A percentile compares a stretch with the other conserved stretches of the same genome.
Evolutionary conservation across 305 asterid species (phyloP).

Genomic region (Fraxinus latifolia): DNA sequence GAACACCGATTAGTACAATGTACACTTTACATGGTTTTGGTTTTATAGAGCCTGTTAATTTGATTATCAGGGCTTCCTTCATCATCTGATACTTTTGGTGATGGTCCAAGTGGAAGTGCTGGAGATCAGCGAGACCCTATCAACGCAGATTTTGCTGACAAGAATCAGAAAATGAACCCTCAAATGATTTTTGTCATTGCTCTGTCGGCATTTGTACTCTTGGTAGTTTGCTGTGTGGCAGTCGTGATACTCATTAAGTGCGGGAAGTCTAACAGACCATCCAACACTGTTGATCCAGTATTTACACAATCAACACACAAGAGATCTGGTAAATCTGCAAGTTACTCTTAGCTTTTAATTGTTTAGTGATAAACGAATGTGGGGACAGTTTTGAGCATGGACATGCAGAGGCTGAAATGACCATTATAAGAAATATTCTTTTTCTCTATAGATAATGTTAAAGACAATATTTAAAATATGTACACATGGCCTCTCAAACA

Average conservation of each 20-base stretch:
- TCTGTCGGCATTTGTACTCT: constrained; percentile 67
- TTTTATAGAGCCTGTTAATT: constrained; percentile 22
- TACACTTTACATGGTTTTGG: neutral
- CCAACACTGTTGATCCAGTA: constrained; percentile 83
- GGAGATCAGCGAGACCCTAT: constrained; percentile 75
- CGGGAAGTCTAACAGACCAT: constrained; percentile 60
- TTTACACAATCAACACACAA: constrained; percentile 55
- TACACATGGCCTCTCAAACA: neutral
- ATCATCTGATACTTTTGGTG: constrained; percentile 56
- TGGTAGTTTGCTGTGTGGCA: constrained; percentile 75
- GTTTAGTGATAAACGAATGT: constrained; percentile 14
- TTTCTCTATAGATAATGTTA: neutral
- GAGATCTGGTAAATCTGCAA: constrained; percentile 62
- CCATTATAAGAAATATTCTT: neutral
- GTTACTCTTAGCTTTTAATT: constrained; percentile 14
- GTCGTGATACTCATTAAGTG: constrained; percentile 63
- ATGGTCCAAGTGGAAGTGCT: constrained; percentile 70
- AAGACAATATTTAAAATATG: neutral
- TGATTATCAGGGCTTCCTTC: constrained; percentile 72
- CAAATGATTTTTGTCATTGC: constrained; percentile 65
- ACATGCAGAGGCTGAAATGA: constrained; percentile 1
- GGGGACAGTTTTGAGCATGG: constrained; percentile 3
- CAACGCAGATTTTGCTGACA: constrained; percentile 56
- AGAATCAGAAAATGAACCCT: constrained; percentile 64
- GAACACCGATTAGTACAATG: neutral